A percentile compares a stretch with the other conserved stretches of the same genome.
Conservation (phyloP, 2,329 filamentous ascomycete species). For the Kalaharituber pfeilii region DNA sequence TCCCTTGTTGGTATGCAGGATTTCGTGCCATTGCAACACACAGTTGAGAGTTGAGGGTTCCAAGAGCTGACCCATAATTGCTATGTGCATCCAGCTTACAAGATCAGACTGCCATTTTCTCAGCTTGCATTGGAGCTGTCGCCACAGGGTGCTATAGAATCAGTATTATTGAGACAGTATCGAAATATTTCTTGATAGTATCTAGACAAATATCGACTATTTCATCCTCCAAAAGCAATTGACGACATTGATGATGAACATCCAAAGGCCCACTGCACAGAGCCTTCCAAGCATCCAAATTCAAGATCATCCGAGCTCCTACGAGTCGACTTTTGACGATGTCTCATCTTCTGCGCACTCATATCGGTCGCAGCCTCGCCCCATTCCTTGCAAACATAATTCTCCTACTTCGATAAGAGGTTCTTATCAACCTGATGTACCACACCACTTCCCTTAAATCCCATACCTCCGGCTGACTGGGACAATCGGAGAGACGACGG, state of each 20-base stretch:
- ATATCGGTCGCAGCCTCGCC: conserved; percentile 17
- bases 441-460: conserved; percentile 15
- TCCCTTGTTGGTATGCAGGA: neutral
- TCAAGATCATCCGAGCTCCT: conserved; percentile 13
- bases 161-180: neutral
- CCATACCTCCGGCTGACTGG: neutral
- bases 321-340: conserved; percentile 13
- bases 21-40: neutral
- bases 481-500: neutral
- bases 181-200: no score
- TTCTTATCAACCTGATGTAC: neutral
- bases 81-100: neutral
- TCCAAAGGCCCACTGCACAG: conserved; percentile 14
- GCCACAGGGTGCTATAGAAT: neutral
- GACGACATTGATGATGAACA: conserved; percentile 15
- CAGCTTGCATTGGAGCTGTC: neutral
- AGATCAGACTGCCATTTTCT: neutral
- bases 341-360: conserved; percentile 10
- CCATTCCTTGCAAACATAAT: conserved; percentile 15
- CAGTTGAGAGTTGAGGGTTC: neutral
- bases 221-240: no score
- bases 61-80: neutral
- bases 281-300: conserved; percentile 18
- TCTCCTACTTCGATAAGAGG: conserved; percentile 15
- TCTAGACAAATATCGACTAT: no score